Conservation (phyloP, 2,329 filamentous ascomycete genomes). For the Aspergillus oerlinghausenensis region DNA sequence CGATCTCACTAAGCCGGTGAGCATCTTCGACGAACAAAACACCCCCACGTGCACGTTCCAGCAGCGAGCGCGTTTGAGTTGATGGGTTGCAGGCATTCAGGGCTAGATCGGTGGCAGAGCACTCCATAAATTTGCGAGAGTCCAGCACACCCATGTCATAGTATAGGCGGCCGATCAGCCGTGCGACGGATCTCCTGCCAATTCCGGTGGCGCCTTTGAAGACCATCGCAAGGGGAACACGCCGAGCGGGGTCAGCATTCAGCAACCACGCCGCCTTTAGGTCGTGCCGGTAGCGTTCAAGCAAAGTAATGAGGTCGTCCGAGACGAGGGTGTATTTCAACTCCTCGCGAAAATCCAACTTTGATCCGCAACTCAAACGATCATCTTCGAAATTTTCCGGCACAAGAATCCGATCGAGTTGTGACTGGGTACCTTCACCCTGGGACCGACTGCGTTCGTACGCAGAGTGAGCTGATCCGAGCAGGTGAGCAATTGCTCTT, state of each 20-base stretch:
- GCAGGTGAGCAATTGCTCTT: conserved; percentile 14
- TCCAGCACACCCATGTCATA: conserved; percentile 19
- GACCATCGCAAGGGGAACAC: conserved; percentile 13
- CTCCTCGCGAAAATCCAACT: conserved; percentile 12
- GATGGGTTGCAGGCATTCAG: conserved; percentile 4
- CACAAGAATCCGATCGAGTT: conserved; percentile 10
- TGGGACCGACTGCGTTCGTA: conserved; percentile 9
- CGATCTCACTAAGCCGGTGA: conserved; percentile 12
- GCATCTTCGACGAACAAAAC: conserved; percentile 17
- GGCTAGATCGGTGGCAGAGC: conserved; percentile 13
- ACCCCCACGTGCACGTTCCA: conserved; percentile 12
- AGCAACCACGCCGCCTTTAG: conserved; percentile 17
- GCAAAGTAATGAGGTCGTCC: conserved; percentile 14
- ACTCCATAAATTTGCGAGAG: conserved; percentile 10
- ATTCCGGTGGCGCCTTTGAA: conserved; percentile 18
- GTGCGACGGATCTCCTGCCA: conserved; percentile 14
- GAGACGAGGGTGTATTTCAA: conserved; percentile 14
- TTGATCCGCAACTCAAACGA: conserved; percentile 3
- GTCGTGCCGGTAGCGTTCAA: conserved; percentile 17
- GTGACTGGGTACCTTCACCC: background rate
- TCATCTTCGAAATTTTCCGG: conserved; percentile 11
- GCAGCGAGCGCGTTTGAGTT: conserved; percentile 7
- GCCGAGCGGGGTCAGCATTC: conserved; percentile 9
- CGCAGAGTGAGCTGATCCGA: conserved; percentile 12
- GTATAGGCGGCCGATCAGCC: conserved; percentile 13